These are phyloP conservation scores for Schizosaccharomyces lindneri DNA, from an alignment of 805 yeast species.

Conservation along the genomic window DNA sequence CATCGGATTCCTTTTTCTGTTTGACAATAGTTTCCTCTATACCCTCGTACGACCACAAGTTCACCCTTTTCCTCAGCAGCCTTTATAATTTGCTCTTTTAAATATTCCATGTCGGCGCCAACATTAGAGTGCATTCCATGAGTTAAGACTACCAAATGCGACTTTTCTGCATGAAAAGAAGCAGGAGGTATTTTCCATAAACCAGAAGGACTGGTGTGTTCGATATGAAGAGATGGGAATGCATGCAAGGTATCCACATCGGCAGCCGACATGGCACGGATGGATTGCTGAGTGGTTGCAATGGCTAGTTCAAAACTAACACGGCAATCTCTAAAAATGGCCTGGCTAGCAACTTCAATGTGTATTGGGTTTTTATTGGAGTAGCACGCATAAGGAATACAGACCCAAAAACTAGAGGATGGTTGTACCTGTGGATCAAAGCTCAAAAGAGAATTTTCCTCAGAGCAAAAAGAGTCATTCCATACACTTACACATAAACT, in stretches of 20 bases:
- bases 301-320: conserved; percentile 41
- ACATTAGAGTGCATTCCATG: conserved; percentile 85
- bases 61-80: conserved; percentile 22
- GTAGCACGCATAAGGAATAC: background rate
- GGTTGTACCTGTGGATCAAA: conserved; percentile 39
- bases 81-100: conserved; percentile 55
- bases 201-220: background rate
- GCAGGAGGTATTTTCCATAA: background rate
- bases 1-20: conserved; percentile 75
- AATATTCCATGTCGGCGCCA: conserved; percentile 69
- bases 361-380: conserved; percentile 8
- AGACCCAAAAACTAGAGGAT: conserved; percentile 14
- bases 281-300: conserved; percentile 13
- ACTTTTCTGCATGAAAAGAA: background rate
- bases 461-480: conserved; percentile 26
- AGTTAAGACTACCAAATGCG: conserved; percentile 63
- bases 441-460: conserved; percentile 13
- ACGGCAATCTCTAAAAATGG: conserved; percentile 44
- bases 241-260: conserved; percentile 3
- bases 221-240: background rate
- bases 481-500: conserved; percentile 61
- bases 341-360: conserved; percentile 59
- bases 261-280: background rate
- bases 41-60: conserved; percentile 63
- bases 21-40: conserved; percentile 56